Conservation (phyloP, 1,284 basidiomycete genomes). For the Jaminaea rosea region DNA sequence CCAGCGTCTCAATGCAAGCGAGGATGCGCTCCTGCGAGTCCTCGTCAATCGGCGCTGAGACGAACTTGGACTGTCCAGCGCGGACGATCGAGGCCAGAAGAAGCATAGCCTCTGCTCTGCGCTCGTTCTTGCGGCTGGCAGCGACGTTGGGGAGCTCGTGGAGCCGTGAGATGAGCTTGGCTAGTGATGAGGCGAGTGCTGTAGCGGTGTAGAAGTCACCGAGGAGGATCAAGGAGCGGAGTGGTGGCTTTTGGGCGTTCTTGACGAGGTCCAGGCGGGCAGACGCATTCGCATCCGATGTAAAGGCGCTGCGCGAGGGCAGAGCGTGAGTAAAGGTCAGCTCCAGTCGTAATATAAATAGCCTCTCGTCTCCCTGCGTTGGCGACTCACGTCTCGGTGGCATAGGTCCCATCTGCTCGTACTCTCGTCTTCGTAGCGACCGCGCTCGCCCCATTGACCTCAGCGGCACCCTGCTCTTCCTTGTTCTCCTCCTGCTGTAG, state of each 20-base stretch:
- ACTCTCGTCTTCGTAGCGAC: conserved; percentile 55
- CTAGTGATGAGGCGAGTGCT: conserved; percentile 76
- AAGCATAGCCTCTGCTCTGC: conserved; percentile 91
- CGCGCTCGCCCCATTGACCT: conserved; percentile 1
- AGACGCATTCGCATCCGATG: conserved; percentile 56
- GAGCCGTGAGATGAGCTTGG: conserved; percentile 83
- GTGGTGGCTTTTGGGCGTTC: conserved; percentile 76
- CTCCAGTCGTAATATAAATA: no score
- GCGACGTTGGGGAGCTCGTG: conserved; percentile 54
- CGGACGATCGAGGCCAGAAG: conserved; percentile 96
- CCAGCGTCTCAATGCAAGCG: conserved; percentile 89
- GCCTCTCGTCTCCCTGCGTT: no score
- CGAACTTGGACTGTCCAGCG: conserved; percentile 92
- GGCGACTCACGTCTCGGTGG: conserved; percentile 91
- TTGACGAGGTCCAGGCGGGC: conserved; percentile 71
- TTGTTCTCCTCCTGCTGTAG: conserved; percentile 45
- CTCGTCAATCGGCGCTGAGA: conserved; percentile 87
- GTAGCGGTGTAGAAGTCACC: conserved; percentile 96
- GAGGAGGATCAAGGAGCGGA: conserved; percentile 81
- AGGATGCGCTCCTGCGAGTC: conserved; percentile 94
- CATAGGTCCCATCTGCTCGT: conserved; percentile 93
- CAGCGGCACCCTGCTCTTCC: conserved; percentile 7
- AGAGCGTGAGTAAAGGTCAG: no score
- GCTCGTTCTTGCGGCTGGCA: conserved; percentile 54
- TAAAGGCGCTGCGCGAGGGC: no score